These are phyloP conservation scores for Echites panduratus DNA, from an alignment of 257 asterid species.

Conservation along the genomic window DNA sequence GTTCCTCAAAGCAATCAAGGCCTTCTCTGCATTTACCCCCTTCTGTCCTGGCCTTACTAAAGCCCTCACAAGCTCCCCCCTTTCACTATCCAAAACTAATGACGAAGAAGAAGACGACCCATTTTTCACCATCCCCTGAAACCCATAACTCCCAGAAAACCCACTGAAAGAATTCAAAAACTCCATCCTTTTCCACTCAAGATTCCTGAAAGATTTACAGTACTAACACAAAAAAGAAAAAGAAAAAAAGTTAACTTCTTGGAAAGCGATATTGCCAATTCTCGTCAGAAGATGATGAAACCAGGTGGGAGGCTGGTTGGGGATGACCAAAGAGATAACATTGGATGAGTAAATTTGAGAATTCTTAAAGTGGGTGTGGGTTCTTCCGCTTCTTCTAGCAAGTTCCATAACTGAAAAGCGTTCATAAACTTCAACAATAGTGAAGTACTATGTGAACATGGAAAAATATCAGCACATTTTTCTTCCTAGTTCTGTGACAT, in stretches of 20 bases:
- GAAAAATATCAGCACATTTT: neutral
- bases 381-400: neutral
- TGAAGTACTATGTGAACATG: constrained; percentile 9
- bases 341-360: constrained; percentile 3
- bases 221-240: neutral
- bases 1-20: constrained; percentile 66
- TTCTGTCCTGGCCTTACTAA: constrained; percentile 42
- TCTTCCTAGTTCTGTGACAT: constrained; percentile 10
- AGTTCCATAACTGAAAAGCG: constrained; percentile 28
- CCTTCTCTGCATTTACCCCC: constrained; percentile 54
- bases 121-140: constrained; percentile 30
- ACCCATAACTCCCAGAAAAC: constrained; percentile 30
- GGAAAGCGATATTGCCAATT: neutral
- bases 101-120: constrained; percentile 41
- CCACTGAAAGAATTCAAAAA: constrained; percentile 37
- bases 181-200: constrained; percentile 31
- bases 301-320: constrained; percentile 27
- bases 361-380: constrained; percentile 19
- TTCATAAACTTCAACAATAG: neutral
- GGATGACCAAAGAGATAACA: constrained; percentile 20
- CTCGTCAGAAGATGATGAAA: constrained; percentile 14
- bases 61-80: constrained; percentile 58
- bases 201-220: neutral
- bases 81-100: constrained; percentile 51
- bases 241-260: constrained; percentile 2